Conservation (phyloP, 371 early-diverging fungal genomes). For the Mortierella sp. region DNA sequence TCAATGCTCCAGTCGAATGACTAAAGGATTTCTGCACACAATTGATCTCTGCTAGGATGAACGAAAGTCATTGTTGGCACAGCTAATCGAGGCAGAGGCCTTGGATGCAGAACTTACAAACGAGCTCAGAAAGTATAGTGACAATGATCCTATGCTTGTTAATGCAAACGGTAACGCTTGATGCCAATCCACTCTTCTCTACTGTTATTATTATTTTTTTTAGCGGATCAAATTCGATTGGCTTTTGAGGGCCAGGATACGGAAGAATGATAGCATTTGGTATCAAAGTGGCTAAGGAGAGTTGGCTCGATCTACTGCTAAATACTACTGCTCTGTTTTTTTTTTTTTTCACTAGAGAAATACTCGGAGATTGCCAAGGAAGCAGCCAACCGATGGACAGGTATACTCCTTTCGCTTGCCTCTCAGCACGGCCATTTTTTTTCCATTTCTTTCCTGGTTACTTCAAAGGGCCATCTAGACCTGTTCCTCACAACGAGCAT, state of each 20-base stretch:
- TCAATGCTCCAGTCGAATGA: neutral
- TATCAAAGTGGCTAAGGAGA: neutral
- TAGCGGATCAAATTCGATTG: neutral
- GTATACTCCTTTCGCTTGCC: conserved; percentile 47
- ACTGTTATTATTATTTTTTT: no score
- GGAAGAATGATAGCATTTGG: conserved; percentile 1
- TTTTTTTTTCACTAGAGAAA: conserved; percentile 56
- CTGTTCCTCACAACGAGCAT: neutral
- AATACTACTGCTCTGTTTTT: no score
- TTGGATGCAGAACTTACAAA: conserved; percentile 40
- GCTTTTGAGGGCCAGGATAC: neutral
- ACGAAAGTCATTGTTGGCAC: conserved; percentile 58
- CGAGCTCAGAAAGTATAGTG: conserved; percentile 74
- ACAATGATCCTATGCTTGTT: conserved; percentile 82
- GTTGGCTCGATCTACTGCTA: no score
- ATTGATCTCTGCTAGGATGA: conserved; percentile 56
- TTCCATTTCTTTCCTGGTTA: neutral
- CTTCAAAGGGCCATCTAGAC: no score
- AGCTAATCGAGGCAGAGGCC: conserved; percentile 59
- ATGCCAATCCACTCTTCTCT: neutral
- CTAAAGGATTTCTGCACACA: neutral
- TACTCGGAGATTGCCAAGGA: conserved; percentile 70
- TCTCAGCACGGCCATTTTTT: neutral
- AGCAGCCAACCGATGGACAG: conserved; percentile 92
- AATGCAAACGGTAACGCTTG: conserved; percentile 65